Evolutionary conservation across 108 stramenopile species (phyloP).

Genomic region (Stephanodiscus triporus): DNA sequence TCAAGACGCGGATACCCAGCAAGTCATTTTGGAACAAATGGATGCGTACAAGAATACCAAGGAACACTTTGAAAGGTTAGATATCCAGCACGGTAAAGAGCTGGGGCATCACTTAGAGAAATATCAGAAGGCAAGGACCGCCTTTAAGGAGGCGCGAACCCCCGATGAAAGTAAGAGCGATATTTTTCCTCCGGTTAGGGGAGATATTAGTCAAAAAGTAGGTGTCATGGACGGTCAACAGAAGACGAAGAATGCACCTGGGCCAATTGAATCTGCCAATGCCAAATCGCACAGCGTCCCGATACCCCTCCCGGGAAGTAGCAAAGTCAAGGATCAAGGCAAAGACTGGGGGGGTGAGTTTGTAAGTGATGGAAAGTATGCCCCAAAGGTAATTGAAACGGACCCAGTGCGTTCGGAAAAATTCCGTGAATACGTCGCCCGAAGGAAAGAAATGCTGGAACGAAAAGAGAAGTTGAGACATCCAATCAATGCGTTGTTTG

Average conservation of each 20-base stretch:
- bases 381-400: not conserved
- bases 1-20: too few relatives aligned
- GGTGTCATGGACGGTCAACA: too few relatives aligned
- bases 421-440: slow-evolving; percentile 3
- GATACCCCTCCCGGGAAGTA: too few relatives aligned
- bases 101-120: slow-evolving; percentile 10
- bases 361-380: not conserved
- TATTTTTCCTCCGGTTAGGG: too few relatives aligned
- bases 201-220: too few relatives aligned
- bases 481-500: slow-evolving; percentile 13
- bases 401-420: not conserved
- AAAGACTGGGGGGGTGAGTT: slow-evolving; percentile 1
- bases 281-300: too few relatives aligned
- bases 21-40: not conserved
- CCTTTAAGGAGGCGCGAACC: too few relatives aligned
- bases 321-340: too few relatives aligned
- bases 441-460: not conserved
- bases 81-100: slow-evolving; percentile 2
- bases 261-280: too few relatives aligned
- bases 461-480: slow-evolving; percentile 21
- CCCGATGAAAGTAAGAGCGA: too few relatives aligned
- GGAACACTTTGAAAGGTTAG: slow-evolving; percentile 9
- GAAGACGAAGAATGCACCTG: too few relatives aligned
- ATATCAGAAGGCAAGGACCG: not conserved
- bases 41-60: slow-evolving; percentile 25